Conservation (phyloP, 2,329 filamentous ascomycete genomes). For the Talaromyces sp. region DNA sequence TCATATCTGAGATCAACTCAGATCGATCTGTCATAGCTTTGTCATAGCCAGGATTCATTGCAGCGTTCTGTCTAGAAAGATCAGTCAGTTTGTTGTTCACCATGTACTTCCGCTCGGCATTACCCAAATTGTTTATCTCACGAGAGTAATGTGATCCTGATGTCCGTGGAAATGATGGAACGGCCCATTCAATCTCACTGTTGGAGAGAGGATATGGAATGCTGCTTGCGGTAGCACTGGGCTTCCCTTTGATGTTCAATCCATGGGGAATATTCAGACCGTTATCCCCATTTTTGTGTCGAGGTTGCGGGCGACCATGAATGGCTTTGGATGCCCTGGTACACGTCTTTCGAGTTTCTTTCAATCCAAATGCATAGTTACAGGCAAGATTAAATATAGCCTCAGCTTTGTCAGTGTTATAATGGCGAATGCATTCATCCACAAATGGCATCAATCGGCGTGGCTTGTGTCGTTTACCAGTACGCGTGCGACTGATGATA, state of each 20-base stretch:
- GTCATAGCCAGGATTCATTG: no score
- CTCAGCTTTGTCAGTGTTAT: constrained; percentile 3
- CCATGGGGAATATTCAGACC: neutral
- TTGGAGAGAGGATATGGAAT: neutral
- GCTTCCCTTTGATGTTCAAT: neutral
- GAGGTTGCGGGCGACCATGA: neutral
- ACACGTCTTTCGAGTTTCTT: constrained; percentile 22
- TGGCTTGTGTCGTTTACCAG: constrained; percentile 19
- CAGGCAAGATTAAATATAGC: constrained; percentile 18
- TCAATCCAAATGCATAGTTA: constrained; percentile 22
- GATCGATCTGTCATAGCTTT: neutral
- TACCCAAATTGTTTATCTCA: neutral
- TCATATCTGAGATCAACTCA: neutral
- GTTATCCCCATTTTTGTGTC: neutral
- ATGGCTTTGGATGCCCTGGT: constrained; percentile 7
- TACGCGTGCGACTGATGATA: constrained; percentile 35
- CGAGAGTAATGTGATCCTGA: neutral
- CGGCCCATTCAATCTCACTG: neutral
- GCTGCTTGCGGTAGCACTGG: neutral
- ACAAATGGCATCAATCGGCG: constrained; percentile 34
- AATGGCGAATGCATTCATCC: constrained; percentile 30
- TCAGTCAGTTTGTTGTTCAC: no score
- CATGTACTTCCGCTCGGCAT: neutral
- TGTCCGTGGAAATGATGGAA: neutral
- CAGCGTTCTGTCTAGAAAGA: no score